These are phyloP conservation scores for Fusarium globosum DNA, from an alignment of 2,329 filamentous ascomycete species.

Conservation along the genomic window DNA sequence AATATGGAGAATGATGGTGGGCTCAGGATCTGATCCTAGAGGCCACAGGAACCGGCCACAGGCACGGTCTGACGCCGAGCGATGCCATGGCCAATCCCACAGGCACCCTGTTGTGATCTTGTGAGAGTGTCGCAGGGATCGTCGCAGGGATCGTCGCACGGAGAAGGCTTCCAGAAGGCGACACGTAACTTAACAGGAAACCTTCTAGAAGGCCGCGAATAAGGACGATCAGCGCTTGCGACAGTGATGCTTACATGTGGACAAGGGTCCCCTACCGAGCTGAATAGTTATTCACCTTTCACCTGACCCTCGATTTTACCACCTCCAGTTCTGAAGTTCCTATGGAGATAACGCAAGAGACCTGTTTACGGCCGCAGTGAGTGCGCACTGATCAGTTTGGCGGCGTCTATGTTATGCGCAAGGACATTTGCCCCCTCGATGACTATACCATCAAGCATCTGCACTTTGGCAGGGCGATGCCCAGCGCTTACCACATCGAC, in stretches of 20 bases:
- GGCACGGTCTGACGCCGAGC: constrained; percentile 3
- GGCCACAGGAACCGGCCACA: constrained; percentile 1
- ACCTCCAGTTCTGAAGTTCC: constrained; percentile 1
- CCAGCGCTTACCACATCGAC: constrained; percentile 1
- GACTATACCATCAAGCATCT: not conserved
- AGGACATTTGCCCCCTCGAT: not conserved
- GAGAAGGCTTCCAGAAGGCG: constrained; percentile 9
- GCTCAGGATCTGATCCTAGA: constrained; percentile 2
- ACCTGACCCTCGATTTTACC: constrained; percentile 16
- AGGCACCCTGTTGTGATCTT: not conserved
- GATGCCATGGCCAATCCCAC: constrained; percentile 1
- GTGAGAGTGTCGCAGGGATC: constrained; percentile 5
- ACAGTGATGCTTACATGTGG: constrained; percentile 4
- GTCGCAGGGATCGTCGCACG: not conserved
- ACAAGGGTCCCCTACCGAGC: constrained; percentile 1
- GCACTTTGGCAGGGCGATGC: constrained; percentile 13
- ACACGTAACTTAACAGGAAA: constrained; percentile 10
- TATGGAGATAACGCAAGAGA: not conserved
- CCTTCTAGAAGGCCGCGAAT: constrained; percentile 4
- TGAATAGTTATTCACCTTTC: not conserved
- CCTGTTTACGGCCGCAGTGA: not conserved
- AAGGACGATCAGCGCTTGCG: not conserved
- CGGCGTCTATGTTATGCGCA: not conserved
- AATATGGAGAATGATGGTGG: not conserved
- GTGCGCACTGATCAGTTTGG: constrained; percentile 8